Evolutionary conservation across 2,329 filamentous ascomycete species (phyloP), one percentile per base, ranked within the genome.

Genomic region (Coniochaeta pulveracea): DNA sequence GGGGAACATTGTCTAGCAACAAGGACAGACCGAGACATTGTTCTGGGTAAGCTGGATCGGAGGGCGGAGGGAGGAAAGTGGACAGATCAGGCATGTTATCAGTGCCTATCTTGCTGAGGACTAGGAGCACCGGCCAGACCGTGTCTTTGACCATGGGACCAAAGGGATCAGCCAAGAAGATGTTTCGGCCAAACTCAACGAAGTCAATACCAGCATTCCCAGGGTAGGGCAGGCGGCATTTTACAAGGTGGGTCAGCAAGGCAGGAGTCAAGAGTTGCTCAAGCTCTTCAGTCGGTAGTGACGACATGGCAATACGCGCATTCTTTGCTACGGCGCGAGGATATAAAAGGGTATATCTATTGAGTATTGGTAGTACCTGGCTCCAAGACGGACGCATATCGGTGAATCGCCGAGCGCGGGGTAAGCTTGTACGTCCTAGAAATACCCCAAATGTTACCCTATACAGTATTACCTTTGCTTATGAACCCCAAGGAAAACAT

Each of bases 11-110:
- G 37, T 50, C 51, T 3, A 53, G 38, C 10, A 53, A 34, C 3
- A 52, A 38, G 25, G 43, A 42, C 15, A 54, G 37, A 7, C 48
- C 50, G 4, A 52, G 41, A 4, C 41, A 41, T 34, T 50, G 48
- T 11, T 26, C 19, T 3, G 43, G 48, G 27, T 50, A 54, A 7
- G 33, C 21, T 9, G 41, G 28, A 14, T 39, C 37, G 2, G 40
- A 27, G 3, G 44, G 42, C 2, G 37, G 23, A 11, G 45, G 50
- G 5, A 55, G 46, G 37, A 41, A 46, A 7, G 34, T 24, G 14
- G 42, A 23, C 28, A 50, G 31, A 34, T 50, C 46, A 1, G 43
- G 45, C 16, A 47, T 37, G n/a, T 39, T 35, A 31, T 47, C 39
- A 3, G 47, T 38, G 4, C 42, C 39, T n/a, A 46, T 26, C 18